Evolutionary conservation across 306 rosid species (phyloP).

Genomic region (Casuarina glauca): DNA sequence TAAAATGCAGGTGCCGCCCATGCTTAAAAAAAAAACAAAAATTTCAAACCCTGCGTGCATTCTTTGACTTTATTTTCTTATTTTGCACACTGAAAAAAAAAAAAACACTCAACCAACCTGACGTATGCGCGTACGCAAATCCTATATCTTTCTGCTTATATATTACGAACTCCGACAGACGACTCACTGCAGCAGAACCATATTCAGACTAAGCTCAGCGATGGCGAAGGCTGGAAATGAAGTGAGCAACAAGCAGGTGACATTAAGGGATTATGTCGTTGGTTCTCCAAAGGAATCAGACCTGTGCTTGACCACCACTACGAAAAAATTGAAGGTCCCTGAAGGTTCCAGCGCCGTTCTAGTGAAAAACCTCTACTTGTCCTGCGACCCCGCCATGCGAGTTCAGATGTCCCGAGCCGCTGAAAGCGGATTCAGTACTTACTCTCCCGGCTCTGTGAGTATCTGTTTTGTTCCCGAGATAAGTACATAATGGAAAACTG

Average conservation of each 20-base stretch:
- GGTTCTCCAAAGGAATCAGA: slow-evolving; percentile 44
- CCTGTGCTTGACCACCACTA: slow-evolving; percentile 30
- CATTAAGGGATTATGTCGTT: slow-evolving; percentile 26
- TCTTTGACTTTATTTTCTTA: too few species aligned
- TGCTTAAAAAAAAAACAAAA: too few species aligned
- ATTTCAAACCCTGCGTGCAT: too few species aligned
- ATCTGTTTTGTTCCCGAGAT: not conserved
- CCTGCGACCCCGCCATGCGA: slow-evolving; percentile 67
- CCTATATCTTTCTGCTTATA: too few species aligned
- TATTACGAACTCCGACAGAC: too few species aligned
- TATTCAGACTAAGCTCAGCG: not conserved
- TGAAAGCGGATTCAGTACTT: slow-evolving; percentile 9
- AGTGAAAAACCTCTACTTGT: slow-evolving; percentile 58
- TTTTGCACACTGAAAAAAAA: too few species aligned
- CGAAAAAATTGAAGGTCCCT: slow-evolving; percentile 36
- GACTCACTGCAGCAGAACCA: too few species aligned
- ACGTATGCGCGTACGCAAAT: too few species aligned
- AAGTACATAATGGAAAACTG: not conserved
- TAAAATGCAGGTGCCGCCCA: too few species aligned
- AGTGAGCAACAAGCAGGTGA: slow-evolving; percentile 43
- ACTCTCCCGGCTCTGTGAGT: slow-evolving; percentile 45
- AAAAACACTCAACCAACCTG: too few species aligned
- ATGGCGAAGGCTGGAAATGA: not conserved
- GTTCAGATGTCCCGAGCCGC: slow-evolving; percentile 18
- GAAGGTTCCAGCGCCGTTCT: slow-evolving; percentile 17